These are phyloP conservation scores for Ophiocytium majus DNA, from an alignment of 352 stramenopile species.

Conservation along the genomic window DNA sequence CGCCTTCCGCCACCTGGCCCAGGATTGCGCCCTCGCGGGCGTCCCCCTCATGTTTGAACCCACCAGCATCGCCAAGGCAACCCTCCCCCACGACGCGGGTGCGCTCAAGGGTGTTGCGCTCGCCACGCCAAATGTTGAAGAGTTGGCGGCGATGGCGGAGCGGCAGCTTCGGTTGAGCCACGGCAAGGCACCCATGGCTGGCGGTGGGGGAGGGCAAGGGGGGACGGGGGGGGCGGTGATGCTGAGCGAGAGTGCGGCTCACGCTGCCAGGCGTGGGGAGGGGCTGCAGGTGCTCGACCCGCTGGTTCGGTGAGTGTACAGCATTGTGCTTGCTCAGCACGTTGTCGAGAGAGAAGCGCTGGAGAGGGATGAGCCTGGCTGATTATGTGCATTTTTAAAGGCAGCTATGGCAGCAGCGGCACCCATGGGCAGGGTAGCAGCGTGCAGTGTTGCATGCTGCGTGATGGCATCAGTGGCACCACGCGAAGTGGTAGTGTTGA, in stretches of 20 bases:
- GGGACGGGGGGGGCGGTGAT: not conserved
- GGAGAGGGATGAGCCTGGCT: no score
- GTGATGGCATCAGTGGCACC: no score
- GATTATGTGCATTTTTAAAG: no score
- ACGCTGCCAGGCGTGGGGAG: not conserved
- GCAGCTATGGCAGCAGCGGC: no score
- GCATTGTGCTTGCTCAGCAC: no score
- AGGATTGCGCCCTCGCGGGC: slow-evolving; percentile 27
- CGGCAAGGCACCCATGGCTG: not conserved
- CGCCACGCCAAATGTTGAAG: slow-evolving; percentile 47
- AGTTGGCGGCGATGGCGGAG: slow-evolving; percentile 38
- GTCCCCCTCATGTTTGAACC: slow-evolving; percentile 53
- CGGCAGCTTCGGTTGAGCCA: not conserved
- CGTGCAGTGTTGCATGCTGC: no score
- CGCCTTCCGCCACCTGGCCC: slow-evolving; percentile 36
- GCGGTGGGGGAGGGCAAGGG: no score
- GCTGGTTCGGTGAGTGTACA: not conserved
- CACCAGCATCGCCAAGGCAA: slow-evolving; percentile 43
- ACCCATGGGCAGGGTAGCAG: no score
- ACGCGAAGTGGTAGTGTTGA: no score
- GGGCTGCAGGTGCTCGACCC: no score
- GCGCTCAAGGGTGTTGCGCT: slow-evolving; percentile 26
- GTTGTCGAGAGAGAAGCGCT: no score
- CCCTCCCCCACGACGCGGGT: slow-evolving; percentile 32
- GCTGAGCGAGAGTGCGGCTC: not conserved